A percentile compares a stretch with the other conserved stretches of the same genome.
Conservation (phyloP, 73 alveolate genomes). For the Stentor roeselii region DNA sequence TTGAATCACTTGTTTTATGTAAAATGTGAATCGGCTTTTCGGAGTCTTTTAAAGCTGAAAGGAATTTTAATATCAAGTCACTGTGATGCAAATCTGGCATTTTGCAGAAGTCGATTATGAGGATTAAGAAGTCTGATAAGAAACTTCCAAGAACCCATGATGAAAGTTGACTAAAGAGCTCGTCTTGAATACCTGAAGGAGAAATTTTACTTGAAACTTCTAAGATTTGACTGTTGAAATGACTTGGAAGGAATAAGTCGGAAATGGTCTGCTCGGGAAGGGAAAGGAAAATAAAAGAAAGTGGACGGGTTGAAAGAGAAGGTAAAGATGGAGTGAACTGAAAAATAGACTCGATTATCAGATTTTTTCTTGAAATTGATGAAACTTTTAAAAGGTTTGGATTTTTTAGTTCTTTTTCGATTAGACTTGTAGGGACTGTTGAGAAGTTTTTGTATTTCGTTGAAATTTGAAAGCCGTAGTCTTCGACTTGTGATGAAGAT, state of each 20-base stretch:
- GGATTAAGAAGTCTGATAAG: background rate
- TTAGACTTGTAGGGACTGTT: background rate
- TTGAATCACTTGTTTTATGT: background rate
- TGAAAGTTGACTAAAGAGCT: background rate
- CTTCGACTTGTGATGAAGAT: background rate
- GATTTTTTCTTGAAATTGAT: background rate
- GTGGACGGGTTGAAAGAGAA: background rate
- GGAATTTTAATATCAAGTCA: background rate
- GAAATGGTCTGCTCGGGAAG: background rate
- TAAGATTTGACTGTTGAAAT: background rate
- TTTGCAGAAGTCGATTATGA: background rate
- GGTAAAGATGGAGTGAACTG: background rate
- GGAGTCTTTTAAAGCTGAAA: background rate
- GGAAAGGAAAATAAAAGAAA: background rate
- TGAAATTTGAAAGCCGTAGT: background rate
- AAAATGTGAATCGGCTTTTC: constrained; percentile 4
- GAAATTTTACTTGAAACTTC: background rate
- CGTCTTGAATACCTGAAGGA: background rate
- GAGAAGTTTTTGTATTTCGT: background rate
- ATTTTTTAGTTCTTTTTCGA: background rate
- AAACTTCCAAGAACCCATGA: constrained; percentile 1
- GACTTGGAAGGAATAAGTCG: background rate
- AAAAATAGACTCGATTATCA: background rate
- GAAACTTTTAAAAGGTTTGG: background rate
- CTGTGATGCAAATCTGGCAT: constrained; percentile 1